These are phyloP conservation scores for Batkoa obscura DNA, from an alignment of 371 early-diverging fungal genomes.

Conservation along the genomic window DNA sequence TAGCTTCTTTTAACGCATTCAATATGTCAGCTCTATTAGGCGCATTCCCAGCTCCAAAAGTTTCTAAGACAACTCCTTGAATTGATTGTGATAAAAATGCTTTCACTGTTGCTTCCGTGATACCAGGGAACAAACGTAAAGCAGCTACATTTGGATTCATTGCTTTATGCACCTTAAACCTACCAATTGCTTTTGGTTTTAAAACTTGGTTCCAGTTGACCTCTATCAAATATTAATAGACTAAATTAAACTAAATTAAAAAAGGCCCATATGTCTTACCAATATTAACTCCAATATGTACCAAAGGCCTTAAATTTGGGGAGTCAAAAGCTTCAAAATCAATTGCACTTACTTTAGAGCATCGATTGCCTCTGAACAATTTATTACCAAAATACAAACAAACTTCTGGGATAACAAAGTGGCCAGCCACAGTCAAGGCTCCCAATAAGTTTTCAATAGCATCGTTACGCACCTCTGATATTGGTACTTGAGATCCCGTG, in stretches of 20 bases:
- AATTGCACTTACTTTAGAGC: constrained; percentile 81
- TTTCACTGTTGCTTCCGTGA: constrained; percentile 65
- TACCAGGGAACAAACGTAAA: constrained; percentile 86
- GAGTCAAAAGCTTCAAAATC: constrained; percentile 94
- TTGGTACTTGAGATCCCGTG: constrained; percentile 88
- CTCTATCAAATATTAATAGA: constrained; percentile 22
- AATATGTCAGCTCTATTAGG: constrained; percentile 74
- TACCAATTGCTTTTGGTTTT: constrained; percentile 65
- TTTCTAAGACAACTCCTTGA: constrained; percentile 84
- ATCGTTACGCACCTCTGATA: constrained; percentile 93
- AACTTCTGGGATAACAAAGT: constrained; percentile 96
- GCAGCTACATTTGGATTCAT: constrained; percentile 78
- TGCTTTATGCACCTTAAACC: constrained; percentile 60
- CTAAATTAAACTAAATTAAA: not conserved
- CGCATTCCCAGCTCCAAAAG: constrained; percentile 92
- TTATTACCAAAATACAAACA: constrained; percentile 83
- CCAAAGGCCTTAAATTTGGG: constrained; percentile 78
- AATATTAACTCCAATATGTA: constrained; percentile 83
- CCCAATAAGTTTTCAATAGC: constrained; percentile 90
- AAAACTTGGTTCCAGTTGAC: constrained; percentile 80
- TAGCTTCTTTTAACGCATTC: constrained; percentile 63
- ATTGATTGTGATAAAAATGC: constrained; percentile 74
- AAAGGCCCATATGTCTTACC: constrained; percentile 19
- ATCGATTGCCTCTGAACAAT: constrained; percentile 86
- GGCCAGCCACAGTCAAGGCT: constrained; percentile 77